A percentile compares a stretch with the other conserved stretches of the same genome.
phyloP scores from a whole-genome alignment of 306 rosid species.

The Fragaria iinumae region DNA sequence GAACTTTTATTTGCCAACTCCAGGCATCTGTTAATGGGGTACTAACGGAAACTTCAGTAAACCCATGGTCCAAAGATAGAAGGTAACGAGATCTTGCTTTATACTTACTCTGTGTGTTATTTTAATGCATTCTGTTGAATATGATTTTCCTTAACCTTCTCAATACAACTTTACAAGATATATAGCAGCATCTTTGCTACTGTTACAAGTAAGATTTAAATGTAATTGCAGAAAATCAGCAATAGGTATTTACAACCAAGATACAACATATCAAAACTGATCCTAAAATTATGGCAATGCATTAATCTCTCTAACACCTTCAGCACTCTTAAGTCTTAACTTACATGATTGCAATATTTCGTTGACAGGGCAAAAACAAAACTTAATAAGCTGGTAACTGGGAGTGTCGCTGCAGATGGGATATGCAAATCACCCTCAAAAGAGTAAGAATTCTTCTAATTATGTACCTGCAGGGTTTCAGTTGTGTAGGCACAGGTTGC shows the following conservation, averaged over 20 bases:
- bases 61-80: slow-evolving; percentile 40
- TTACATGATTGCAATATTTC: slow-evolving; percentile 5
- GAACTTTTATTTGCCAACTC: slow-evolving; percentile 14
- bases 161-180: too few relatives aligned
- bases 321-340: too few relatives aligned
- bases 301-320: too few relatives aligned
- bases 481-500: slow-evolving; percentile 8
- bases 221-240: too few relatives aligned
- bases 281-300: too few relatives aligned
- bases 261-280: too few relatives aligned
- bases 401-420: slow-evolving; percentile 33
- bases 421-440: slow-evolving; percentile 30
- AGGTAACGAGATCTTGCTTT: slow-evolving; percentile 46
- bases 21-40: slow-evolving; percentile 53
- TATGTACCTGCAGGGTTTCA: slow-evolving; percentile 17
- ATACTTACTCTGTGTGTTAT: slow-evolving; percentile 14
- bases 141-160: too few relatives aligned
- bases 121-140: not conserved
- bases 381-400: slow-evolving; percentile 34
- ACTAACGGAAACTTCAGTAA: slow-evolving; percentile 40
- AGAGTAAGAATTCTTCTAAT: slow-evolving; percentile 36
- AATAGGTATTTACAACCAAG: too few relatives aligned
- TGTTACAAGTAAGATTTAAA: too few relatives aligned
- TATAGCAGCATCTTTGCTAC: too few relatives aligned
- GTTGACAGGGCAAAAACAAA: slow-evolving; percentile 38